These are phyloP conservation scores for Plasmodium vinckei DNA, from an alignment of 169 alveolate genomes.

Conservation along the genomic window DNA sequence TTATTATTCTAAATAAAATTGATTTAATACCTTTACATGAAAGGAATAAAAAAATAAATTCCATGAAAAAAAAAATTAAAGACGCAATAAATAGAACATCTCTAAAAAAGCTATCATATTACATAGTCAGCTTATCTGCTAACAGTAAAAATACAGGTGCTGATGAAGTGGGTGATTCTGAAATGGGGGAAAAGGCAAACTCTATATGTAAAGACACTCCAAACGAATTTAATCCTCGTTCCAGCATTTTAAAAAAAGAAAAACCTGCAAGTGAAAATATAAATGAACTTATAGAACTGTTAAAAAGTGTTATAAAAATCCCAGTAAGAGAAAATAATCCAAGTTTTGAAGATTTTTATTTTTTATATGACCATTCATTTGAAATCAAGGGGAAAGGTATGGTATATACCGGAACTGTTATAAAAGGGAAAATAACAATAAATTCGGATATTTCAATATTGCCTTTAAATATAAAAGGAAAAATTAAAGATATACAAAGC, in stretches of 20 bases:
- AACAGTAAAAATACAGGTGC: constrained; percentile 78
- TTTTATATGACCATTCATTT: constrained; percentile 92
- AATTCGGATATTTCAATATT: constrained; percentile 3
- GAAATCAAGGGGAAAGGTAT: constrained; percentile 92
- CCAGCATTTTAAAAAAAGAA: neutral
- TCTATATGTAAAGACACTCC: no score
- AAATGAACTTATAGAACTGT: constrained; percentile 54
- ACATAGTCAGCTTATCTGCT: constrained; percentile 79
- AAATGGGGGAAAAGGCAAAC: constrained; percentile 1
- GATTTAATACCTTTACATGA: constrained; percentile 88
- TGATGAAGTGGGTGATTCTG: constrained; percentile 17
- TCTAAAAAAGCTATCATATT: constrained; percentile 80
- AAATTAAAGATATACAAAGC: constrained; percentile 60
- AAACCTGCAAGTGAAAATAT: constrained; percentile 28
- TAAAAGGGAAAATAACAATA: constrained; percentile 81
- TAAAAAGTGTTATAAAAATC: constrained; percentile 72
- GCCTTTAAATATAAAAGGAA: constrained; percentile 44
- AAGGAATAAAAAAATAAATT: constrained; percentile 80
- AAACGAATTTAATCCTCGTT: neutral
- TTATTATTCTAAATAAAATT: constrained; percentile 91
- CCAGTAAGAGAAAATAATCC: constrained; percentile 75
- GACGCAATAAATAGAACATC: constrained; percentile 75
- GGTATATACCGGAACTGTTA: constrained; percentile 91
- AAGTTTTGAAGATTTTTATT: constrained; percentile 81
- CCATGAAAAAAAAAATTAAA: constrained; percentile 73